Percentiles rank a stretch among this genome's conserved stretches.
These are phyloP conservation scores for Fusarium multiceps DNA, from an alignment of 2,329 filamentous ascomycete species.

Conservation along the genomic window DNA sequence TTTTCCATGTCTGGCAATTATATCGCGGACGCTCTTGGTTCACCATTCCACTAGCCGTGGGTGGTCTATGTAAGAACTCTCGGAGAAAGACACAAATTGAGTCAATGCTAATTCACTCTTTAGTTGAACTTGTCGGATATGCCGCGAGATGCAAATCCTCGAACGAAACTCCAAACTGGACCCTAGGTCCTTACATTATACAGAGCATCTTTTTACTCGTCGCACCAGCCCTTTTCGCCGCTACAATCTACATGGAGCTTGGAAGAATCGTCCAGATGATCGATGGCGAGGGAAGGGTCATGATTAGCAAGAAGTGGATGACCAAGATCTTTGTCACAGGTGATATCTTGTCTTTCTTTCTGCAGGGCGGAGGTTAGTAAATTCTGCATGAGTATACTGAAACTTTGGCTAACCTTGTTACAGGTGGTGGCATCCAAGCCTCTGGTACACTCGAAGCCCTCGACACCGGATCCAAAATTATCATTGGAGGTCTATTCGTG, in stretches of 20 bases:
- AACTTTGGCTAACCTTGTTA: too few species aligned
- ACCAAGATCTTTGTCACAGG: slow-evolving; percentile 36
- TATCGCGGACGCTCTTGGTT: slow-evolving; percentile 4
- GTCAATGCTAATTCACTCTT: rapidly evolving
- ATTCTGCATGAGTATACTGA: too few species aligned
- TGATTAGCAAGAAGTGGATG: slow-evolving; percentile 25
- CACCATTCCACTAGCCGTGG: neutral
- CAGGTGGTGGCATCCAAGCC: slow-evolving; percentile 17
- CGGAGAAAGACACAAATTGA: too few species aligned
- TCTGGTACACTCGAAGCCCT: slow-evolving; percentile 48
- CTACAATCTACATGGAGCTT: slow-evolving; percentile 8
- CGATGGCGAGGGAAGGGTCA: neutral
- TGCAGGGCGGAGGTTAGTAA: slow-evolving; percentile 20
- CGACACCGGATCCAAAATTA: slow-evolving; percentile 55
- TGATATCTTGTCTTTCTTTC: slow-evolving; percentile 29
- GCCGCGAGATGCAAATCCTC: slow-evolving; percentile 9
- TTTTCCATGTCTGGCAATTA: slow-evolving; percentile 5
- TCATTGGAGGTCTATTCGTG: slow-evolving; percentile 63
- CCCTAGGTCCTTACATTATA: slow-evolving; percentile 1
- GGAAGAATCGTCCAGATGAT: slow-evolving; percentile 4
- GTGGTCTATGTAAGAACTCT: neutral
- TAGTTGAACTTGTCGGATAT: slow-evolving; percentile 4
- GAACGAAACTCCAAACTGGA: slow-evolving; percentile 2
- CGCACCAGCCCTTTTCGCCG: neutral
- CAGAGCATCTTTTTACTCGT: slow-evolving; percentile 9